These are phyloP conservation scores for Conticribra weissflogii DNA, from an alignment of 108 stramenopile genomes.

Conservation along the genomic window DNA sequence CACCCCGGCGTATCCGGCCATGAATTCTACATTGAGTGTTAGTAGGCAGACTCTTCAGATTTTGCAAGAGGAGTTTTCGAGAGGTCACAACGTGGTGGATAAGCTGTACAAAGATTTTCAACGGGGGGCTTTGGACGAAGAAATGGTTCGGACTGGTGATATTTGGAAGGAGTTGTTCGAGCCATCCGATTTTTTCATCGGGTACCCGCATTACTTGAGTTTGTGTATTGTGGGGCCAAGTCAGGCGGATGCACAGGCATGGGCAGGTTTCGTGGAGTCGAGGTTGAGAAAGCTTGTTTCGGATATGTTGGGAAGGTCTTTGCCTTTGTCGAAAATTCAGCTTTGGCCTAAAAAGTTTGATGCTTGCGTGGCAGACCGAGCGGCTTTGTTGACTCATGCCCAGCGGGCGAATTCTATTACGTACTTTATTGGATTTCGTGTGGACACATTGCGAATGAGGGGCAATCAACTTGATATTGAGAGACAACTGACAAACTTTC, in stretches of 20 bases:
- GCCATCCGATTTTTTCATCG: constrained; percentile 96
- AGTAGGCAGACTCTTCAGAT: constrained; percentile 85
- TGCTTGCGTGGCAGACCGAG: constrained; percentile 77
- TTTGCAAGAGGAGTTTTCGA: constrained; percentile 85
- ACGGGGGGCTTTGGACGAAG: constrained; percentile 35
- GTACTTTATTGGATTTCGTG: constrained; percentile 85
- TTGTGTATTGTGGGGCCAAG: constrained; percentile 91
- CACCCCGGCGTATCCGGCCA: constrained; percentile 98
- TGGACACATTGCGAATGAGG: constrained; percentile 83
- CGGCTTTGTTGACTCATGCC: constrained; percentile 72
- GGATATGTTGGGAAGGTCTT: constrained; percentile 73
- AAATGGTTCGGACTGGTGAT: constrained; percentile 42
- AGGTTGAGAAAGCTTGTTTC: constrained; percentile 88
- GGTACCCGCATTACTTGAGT: constrained; percentile 93
- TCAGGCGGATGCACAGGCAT: constrained; percentile 88
- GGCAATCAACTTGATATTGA: constrained; percentile 85
- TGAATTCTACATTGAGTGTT: constrained; percentile 95
- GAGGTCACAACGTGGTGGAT: constrained; percentile 78
- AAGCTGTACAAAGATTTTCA: constrained; percentile 75
- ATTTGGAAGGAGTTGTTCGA: constrained; percentile 87
- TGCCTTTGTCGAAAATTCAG: constrained; percentile 84
- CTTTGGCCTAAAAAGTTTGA: constrained; percentile 92
- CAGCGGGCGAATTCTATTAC: constrained; percentile 82
- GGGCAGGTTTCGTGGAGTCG: constrained; percentile 94
- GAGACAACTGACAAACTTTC: constrained; percentile 81